phyloP scores from a whole-genome alignment of 371 early-diverging fungal species.

The Mycotypha africana region DNA sequence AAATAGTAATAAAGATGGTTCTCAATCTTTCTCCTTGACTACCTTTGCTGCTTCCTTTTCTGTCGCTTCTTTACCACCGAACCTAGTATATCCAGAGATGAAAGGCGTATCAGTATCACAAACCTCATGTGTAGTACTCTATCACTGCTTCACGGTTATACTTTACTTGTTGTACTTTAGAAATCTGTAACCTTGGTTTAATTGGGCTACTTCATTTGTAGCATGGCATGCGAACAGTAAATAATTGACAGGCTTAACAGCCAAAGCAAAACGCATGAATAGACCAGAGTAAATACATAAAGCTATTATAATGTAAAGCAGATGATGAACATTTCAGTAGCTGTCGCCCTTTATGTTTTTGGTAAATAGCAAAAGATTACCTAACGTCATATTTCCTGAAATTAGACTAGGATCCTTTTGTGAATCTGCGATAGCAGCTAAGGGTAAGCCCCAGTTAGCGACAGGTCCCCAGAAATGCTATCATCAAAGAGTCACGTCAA shows the following conservation, averaged over 20 bases:
- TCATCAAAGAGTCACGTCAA: neutral
- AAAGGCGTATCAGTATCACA: too few species aligned
- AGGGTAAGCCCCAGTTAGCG: constrained; percentile 97
- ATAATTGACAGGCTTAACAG: constrained; percentile 88
- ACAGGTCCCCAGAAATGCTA: constrained; percentile 93
- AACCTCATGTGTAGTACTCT: too few species aligned
- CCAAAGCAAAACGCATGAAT: constrained; percentile 96
- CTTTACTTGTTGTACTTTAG: constrained; percentile 66
- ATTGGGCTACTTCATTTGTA: constrained; percentile 85
- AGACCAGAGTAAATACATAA: constrained; percentile 78
- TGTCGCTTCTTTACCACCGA: constrained; percentile 31
- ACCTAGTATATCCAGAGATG: too few species aligned
- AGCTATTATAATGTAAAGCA: constrained; percentile 26
- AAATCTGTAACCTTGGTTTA: constrained; percentile 82
- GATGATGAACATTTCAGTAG: neutral
- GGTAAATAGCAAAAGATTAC: too few species aligned
- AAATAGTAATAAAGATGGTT: too few species aligned
- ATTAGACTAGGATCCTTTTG: constrained; percentile 91
- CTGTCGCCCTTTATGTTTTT: too few species aligned
- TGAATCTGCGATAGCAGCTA: constrained; percentile 93
- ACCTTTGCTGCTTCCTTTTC: constrained; percentile 10
- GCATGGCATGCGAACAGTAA: constrained; percentile 91
- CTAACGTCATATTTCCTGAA: constrained; percentile 91
- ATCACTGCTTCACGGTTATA: too few species aligned
- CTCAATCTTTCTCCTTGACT: constrained; percentile 2